phyloP scores from a whole-genome alignment of 495 filamentous ascomycete species.

The Tuber magnatum region DNA sequence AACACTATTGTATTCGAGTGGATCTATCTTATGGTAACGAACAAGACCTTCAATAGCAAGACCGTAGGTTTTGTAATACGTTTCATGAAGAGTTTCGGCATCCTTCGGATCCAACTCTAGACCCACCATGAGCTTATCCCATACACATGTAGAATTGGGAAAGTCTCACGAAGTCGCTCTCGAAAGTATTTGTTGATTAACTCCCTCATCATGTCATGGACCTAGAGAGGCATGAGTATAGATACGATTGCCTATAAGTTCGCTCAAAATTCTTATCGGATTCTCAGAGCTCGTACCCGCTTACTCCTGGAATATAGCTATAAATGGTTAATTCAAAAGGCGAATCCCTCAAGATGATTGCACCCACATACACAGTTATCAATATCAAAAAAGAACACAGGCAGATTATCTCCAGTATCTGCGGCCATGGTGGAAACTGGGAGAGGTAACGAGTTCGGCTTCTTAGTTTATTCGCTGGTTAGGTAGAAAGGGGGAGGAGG shows the following conservation, averaged over 20 bases:
- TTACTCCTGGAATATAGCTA: slow-evolving; percentile 53
- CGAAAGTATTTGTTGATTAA: slow-evolving; percentile 48
- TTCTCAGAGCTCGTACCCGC: slow-evolving; percentile 10
- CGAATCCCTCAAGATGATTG: neutral
- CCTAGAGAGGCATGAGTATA: slow-evolving; percentile 32
- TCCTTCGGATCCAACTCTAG: slow-evolving; percentile 56
- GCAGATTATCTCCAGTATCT: slow-evolving; percentile 41
- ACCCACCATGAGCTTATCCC: neutral
- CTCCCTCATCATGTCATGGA: slow-evolving; percentile 55
- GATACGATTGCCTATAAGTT: neutral
- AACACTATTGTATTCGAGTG: slow-evolving; percentile 85
- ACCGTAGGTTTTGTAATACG: slow-evolving; percentile 93
- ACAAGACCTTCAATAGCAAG: slow-evolving; percentile 94
- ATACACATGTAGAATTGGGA: neutral
- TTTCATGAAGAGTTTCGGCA: slow-evolving; percentile 70
- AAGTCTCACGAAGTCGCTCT: slow-evolving; percentile 16
- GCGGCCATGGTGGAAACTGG: slow-evolving; percentile 10
- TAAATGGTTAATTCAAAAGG: slow-evolving; percentile 20
- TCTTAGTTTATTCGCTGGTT: neutral
- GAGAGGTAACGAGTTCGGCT: neutral
- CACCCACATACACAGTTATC: slow-evolving; percentile 75
- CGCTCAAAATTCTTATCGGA: neutral
- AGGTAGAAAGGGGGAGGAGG: neutral
- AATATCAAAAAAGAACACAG: slow-evolving; percentile 85
- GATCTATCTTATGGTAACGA: slow-evolving; percentile 88